Evolutionary conservation across 345 rosid species (phyloP), one percentile per base, ranked within the genome.

Genomic region (Salix brachista): DNA sequence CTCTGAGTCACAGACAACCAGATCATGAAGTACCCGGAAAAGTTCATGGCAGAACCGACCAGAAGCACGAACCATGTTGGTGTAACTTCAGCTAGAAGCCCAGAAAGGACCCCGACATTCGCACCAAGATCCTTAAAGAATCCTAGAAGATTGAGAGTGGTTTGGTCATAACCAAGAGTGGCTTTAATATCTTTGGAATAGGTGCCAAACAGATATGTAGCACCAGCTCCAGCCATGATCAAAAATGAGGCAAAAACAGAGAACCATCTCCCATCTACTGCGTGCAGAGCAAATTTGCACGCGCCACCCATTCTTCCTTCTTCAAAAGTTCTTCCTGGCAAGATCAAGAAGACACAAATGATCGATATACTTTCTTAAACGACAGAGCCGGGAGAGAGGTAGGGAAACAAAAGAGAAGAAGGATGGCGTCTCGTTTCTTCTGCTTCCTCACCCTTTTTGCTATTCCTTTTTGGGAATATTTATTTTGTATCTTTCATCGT

Each of bases 71-170:
- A 86, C 97, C 98, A 94, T 4, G 98, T 91, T 4, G 97, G 98
- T 3, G 93, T 90, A 67, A 94, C 88, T 83, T 94, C 97, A 9
- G 93, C 98, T 1, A 94, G 66, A n/a, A 92, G 91, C 0, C 96
- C 97, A 1, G 98, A 88, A 36, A 85, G 44, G 61, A 94, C 92
- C 3, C 97, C 97, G 13, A 92, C 85, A 69, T 92, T 94, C 13
- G 96, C 97, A 28, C 98, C 98, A 0, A 94, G 92, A 76, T 94
- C 98, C 79, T 94, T 94, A 70, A 89, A 90, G 83, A 91, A 92
- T 4, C 93, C 94, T n/a, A 94, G 21, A 3, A 92, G 89, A 84
- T 92, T 92, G 21, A 94, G 86, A 5, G 98, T 94, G 8, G 89
- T 80, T 74, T 94, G 97, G 75, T 91, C 97, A 67, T 94, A 92